These are phyloP conservation scores for Phytopythium mirpurense DNA, from an alignment of 352 stramenopile genomes.

Conservation along the genomic window DNA sequence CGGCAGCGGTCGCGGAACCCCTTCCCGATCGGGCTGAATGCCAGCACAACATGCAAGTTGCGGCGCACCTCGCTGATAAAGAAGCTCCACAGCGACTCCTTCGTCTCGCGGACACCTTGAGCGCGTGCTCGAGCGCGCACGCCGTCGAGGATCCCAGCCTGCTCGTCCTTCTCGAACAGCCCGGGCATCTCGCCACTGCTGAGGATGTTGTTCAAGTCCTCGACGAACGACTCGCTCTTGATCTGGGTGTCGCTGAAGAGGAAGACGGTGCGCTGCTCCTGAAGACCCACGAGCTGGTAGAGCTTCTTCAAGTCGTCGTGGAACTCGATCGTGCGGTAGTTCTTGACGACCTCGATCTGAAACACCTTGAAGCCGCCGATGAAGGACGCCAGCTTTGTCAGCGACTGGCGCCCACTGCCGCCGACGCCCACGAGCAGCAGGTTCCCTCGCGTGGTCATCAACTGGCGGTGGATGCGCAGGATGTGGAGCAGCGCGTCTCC, in stretches of 20 bases:
- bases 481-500: conserved; percentile 89
- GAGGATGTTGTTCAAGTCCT: conserved; percentile 93
- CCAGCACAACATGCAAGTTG: conserved; percentile 92
- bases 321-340: conserved; percentile 89
- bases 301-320: conserved; percentile 92
- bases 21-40: conserved; percentile 91
- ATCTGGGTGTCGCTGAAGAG: conserved; percentile 94
- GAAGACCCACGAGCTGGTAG: conserved; percentile 69
- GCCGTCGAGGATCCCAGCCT: conserved; percentile 78
- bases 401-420: conserved; percentile 85
- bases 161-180: conserved; percentile 91
- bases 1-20: conserved; percentile 77
- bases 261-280: conserved; percentile 87
- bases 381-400: conserved; percentile 87
- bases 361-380: conserved; percentile 89
- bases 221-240: conserved; percentile 91
- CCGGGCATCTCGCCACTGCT: conserved; percentile 90
- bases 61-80: conserved; percentile 89
- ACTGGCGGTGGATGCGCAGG: conserved; percentile 85
- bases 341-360: conserved; percentile 94
- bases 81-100: conserved; percentile 89
- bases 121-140: conserved; percentile 60
- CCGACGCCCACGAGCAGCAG: conserved; percentile 91
- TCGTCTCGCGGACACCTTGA: conserved; percentile 83
- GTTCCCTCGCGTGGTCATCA: conserved; percentile 88